A percentile compares a stretch with the other conserved stretches of the same genome.
phyloP scores from a whole-genome alignment of 352 stramenopile species.

The Pythium myriotylum region DNA sequence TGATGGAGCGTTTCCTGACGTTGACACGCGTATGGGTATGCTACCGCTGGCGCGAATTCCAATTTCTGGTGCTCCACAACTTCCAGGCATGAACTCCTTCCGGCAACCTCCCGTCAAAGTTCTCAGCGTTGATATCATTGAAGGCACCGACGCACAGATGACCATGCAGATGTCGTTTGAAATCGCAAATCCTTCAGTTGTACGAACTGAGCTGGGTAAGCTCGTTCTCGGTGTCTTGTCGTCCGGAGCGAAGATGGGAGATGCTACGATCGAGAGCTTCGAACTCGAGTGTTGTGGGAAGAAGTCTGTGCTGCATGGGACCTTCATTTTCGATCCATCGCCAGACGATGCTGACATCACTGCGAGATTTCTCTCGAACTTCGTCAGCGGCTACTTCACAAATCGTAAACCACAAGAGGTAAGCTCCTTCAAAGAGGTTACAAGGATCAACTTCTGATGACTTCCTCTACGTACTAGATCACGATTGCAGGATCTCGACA shows the following conservation, averaged over 20 bases:
- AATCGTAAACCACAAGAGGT: conserved; percentile 65
- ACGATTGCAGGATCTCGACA: conserved; percentile 53
- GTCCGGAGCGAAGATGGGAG: conserved; percentile 51
- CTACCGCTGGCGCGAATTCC: conserved; percentile 64
- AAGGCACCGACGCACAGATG: conserved; percentile 49
- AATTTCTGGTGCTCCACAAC: conserved; percentile 47
- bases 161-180: conserved; percentile 70
- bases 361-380: conserved; percentile 79
- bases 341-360: conserved; percentile 32
- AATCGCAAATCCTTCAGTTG: conserved; percentile 71
- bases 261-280: conserved; percentile 63
- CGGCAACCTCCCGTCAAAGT: conserved; percentile 59
- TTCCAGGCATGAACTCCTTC: conserved; percentile 79
- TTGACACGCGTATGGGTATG: conserved; percentile 77
- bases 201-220: conserved; percentile 58
- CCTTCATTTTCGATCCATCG: conserved; percentile 61
- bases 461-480: conserved; percentile 43
- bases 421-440: conserved; percentile 13
- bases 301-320: conserved; percentile 51
- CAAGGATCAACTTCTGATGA: neutral
- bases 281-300: conserved; percentile 66
- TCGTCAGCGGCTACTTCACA: conserved; percentile 83
- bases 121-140: conserved; percentile 64
- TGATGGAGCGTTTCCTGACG: conserved; percentile 56
- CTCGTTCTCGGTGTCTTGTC: conserved; percentile 59